Conservation (phyloP, 2,329 filamentous ascomycete species). For the Fusarium cicatricum region DNA sequence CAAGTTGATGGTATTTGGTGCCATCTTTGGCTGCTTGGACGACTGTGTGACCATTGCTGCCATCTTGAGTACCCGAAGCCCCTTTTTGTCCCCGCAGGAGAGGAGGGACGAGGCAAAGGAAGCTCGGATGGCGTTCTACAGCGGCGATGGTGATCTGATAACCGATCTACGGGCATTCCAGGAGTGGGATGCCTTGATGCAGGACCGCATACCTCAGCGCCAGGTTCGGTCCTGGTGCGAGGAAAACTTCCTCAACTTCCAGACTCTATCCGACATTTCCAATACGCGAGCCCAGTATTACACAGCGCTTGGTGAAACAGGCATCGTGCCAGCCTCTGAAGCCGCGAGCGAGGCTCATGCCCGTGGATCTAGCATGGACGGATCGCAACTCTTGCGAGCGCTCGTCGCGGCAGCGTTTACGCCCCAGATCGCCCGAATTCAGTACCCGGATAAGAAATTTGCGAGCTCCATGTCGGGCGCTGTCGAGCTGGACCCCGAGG, state of each 20-base stretch:
- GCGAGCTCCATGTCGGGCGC: conserved; percentile 86
- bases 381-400: conserved; percentile 67
- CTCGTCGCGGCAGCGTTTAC: conserved; percentile 77
- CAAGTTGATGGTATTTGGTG: conserved; percentile 94
- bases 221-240: conserved; percentile 81
- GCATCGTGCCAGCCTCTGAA: conserved; percentile 67
- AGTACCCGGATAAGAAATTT: conserved; percentile 96
- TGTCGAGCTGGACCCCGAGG: conserved; percentile 92
- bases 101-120: conserved; percentile 84
- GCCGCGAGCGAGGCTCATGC: conserved; percentile 44
- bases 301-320: conserved; percentile 83
- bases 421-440: conserved; percentile 90
- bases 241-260: conserved; percentile 82
- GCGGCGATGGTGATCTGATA: conserved; percentile 84
- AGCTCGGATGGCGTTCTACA: conserved; percentile 76
- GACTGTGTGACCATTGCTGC: conserved; percentile 88
- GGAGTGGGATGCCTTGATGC: conserved; percentile 76
- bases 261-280: conserved; percentile 87
- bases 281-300: conserved; percentile 88
- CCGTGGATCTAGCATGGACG: conserved; percentile 36
- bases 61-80: conserved; percentile 87
- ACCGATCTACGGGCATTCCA: conserved; percentile 87
- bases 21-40: conserved; percentile 91
- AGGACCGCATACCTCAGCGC: conserved; percentile 65
- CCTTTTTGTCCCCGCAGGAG: conserved; percentile 85